Conservation (phyloP, 345 rosid genomes). For the Populus nigra region DNA sequence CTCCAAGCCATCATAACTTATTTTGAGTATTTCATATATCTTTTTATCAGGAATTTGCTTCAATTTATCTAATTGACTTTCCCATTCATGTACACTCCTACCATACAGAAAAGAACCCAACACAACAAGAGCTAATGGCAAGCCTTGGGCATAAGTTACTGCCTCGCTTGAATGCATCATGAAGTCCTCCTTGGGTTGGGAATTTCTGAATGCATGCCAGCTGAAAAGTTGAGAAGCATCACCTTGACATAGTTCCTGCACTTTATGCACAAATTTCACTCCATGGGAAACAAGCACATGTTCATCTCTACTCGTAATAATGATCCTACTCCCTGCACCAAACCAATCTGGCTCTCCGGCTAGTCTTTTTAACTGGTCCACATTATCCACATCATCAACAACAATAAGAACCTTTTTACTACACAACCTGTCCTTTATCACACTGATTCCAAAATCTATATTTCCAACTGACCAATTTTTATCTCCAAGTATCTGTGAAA, state of each 20-base stretch:
- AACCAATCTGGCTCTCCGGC: slow-evolving; percentile 6
- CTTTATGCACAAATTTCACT: slow-evolving; percentile 1
- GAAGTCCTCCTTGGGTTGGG: not conserved
- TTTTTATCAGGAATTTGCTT: slow-evolving; percentile 2
- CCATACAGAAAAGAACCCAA: slow-evolving; percentile 15
- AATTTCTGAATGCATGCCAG: slow-evolving; percentile 9
- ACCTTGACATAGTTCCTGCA: not conserved
- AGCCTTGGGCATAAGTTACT: slow-evolving; percentile 10
- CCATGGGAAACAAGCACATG: slow-evolving; percentile 1
- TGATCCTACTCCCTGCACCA: slow-evolving; percentile 20
- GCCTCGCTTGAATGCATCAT: not conserved
- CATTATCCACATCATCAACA: slow-evolving; percentile 15
- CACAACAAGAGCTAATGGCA: slow-evolving; percentile 22
- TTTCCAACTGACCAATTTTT: not conserved
- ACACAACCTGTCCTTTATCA: not conserved
- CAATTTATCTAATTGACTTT: slow-evolving; percentile 9
- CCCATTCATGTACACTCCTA: slow-evolving; percentile 9
- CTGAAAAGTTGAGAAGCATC: slow-evolving; percentile 14
- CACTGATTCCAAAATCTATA: not conserved
- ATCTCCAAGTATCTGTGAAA: not conserved
- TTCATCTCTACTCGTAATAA: slow-evolving; percentile 5
- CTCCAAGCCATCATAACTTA: slow-evolving; percentile 21
- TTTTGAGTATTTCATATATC: slow-evolving; percentile 7
- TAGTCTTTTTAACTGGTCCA: not conserved
- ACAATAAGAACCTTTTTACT: slow-evolving; percentile 7